phyloP scores from a whole-genome alignment of 2,329 filamentous ascomycete species.

The Zarea fungicola region DNA sequence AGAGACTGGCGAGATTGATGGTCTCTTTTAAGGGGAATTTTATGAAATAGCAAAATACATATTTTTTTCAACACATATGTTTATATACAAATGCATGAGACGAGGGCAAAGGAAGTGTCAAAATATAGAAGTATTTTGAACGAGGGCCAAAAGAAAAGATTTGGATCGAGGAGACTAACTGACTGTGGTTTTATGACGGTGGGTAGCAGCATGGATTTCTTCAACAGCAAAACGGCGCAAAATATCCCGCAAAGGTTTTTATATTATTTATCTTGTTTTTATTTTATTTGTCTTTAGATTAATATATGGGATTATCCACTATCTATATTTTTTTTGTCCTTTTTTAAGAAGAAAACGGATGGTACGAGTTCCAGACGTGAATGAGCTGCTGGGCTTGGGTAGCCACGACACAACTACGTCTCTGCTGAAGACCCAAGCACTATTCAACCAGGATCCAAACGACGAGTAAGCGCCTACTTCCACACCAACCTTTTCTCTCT shows the following conservation, averaged over 20 bases:
- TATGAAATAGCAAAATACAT: not conserved
- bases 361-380: no score
- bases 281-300: not conserved
- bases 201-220: constrained; percentile 7
- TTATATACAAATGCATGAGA: not conserved
- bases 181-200: no score
- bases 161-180: not conserved
- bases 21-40: constrained; percentile 42
- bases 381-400: no score
- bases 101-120: not conserved
- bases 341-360: not conserved
- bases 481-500: no score
- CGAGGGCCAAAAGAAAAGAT: not conserved
- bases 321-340: not conserved
- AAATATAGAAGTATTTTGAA: not conserved
- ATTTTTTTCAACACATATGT: not conserved
- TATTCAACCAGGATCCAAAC: no score
- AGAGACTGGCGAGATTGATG: constrained; percentile 80
- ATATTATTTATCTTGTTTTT: not conserved
- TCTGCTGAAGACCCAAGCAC: no score
- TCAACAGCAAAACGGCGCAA: constrained; percentile 11
- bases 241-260: constrained; percentile 11
- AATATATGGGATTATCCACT: no score
- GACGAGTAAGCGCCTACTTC: no score
- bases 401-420: no score